A percentile compares a stretch with the other conserved stretches of the same genome.
Evolutionary conservation across 1,284 basidiomycete genomes (phyloP).

Genomic region (Cutaneotrichosporon mucoides): DNA sequence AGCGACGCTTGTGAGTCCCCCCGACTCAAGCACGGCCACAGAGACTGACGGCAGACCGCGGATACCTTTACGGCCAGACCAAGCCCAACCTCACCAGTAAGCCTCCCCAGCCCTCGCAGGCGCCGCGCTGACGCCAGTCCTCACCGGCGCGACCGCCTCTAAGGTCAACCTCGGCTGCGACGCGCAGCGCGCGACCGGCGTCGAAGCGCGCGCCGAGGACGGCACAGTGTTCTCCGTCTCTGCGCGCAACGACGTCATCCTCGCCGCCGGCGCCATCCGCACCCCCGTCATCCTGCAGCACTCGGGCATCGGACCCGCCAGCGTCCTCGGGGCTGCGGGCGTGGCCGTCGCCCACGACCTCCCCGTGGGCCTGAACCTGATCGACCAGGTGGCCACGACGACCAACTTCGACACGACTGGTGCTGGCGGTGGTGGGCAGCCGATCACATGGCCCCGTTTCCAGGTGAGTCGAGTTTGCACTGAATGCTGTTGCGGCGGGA

Average conservation of each 20-base stretch:
- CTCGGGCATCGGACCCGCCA: conserved; percentile 47
- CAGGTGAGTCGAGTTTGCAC: conserved; percentile 4
- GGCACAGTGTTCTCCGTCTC: conserved; percentile 31
- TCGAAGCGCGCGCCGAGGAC: conserved; percentile 31
- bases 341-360: conserved; percentile 39
- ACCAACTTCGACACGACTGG: conserved; percentile 24
- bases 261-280: conserved; percentile 50
- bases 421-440: conserved; percentile 23
- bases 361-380: conserved; percentile 47
- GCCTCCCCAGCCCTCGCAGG: background rate
- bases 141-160: conserved; percentile 35
- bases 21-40: background rate
- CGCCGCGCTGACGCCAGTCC: conserved; percentile 21
- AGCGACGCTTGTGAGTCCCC: conserved; percentile 33
- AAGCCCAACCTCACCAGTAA: conserved; percentile 35
- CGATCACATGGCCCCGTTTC: conserved; percentile 36
- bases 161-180: conserved; percentile 21
- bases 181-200: conserved; percentile 30
- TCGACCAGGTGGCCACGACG: conserved; percentile 48
- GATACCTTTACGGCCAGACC: conserved; percentile 30
- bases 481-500: too few relatives aligned
- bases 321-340: conserved; percentile 37
- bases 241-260: conserved; percentile 48
- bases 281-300: conserved; percentile 51
- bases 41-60: conserved; percentile 21